A percentile compares a stretch with the other conserved stretches of the same genome.
Conservation (phyloP, 1,284 basidiomycete species). For the Puccinia hordei region DNA sequence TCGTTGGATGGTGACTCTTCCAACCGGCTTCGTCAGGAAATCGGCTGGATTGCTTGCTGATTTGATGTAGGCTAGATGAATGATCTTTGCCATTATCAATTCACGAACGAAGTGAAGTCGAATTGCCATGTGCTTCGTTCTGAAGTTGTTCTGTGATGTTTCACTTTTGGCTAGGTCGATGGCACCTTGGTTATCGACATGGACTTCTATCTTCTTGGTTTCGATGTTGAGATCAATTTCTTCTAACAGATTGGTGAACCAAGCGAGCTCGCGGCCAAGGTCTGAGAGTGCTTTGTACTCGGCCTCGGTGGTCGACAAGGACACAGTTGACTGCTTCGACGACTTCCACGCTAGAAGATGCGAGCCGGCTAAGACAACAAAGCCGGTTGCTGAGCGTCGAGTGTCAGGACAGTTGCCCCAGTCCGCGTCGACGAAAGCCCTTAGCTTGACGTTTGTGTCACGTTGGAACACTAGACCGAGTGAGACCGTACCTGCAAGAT, state of each 20-base stretch:
- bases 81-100: too few species aligned
- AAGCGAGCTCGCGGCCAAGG: constrained; percentile 61
- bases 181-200: too few species aligned
- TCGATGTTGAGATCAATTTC: too few species aligned
- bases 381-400: constrained; percentile 47
- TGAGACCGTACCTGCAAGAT: not conserved
- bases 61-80: too few species aligned
- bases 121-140: too few species aligned
- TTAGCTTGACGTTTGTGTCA: not conserved
- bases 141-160: too few species aligned
- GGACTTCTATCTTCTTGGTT: too few species aligned
- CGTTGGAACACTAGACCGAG: not conserved
- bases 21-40: too few species aligned
- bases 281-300: constrained; percentile 64
- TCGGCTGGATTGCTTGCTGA: too few species aligned
- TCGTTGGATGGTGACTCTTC: too few species aligned
- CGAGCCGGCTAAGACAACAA: constrained; percentile 10
- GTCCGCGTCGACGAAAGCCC: constrained; percentile 40
- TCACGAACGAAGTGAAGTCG: too few species aligned
- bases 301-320: constrained; percentile 54
- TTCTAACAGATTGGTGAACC: constrained; percentile 55
- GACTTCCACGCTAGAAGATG: constrained; percentile 25
- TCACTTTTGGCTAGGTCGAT: too few species aligned
- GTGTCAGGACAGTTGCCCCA: constrained; percentile 45
- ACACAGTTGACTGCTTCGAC: constrained; percentile 32